These are phyloP conservation scores for Moniliella sp. DNA, from an alignment of 1,284 basidiomycete species.

Conservation along the genomic window DNA sequence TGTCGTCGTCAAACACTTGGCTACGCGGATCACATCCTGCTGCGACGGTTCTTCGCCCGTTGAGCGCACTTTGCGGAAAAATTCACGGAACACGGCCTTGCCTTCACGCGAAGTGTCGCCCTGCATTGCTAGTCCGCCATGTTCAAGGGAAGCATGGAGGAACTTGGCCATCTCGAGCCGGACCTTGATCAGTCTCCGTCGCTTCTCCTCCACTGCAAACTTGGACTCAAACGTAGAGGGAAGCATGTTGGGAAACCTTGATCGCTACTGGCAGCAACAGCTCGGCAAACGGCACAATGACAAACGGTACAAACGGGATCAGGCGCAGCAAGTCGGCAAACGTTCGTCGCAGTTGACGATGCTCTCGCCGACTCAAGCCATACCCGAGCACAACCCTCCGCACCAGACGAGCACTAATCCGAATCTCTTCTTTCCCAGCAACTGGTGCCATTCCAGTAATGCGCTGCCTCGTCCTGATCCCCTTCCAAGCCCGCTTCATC, in stretches of 20 bases:
- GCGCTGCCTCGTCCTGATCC: constrained; percentile 69
- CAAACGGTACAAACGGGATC: constrained; percentile 71
- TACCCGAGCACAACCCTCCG: constrained; percentile 75
- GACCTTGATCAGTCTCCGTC: constrained; percentile 72
- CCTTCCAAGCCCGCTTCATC: constrained; percentile 45
- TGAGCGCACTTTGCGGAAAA: constrained; percentile 82
- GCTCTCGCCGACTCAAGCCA: constrained; percentile 63
- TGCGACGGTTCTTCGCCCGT: constrained; percentile 74
- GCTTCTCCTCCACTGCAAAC: constrained; percentile 59
- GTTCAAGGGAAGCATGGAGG: constrained; percentile 75
- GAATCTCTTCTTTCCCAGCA: constrained; percentile 83
- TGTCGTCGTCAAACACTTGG: constrained; percentile 83
- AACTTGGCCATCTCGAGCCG: constrained; percentile 93
- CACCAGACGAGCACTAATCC: constrained; percentile 61
- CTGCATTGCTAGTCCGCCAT: constrained; percentile 69
- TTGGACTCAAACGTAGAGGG: constrained; percentile 90
- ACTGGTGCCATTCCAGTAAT: constrained; percentile 86
- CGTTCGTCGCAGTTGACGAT: constrained; percentile 72
- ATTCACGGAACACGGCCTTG: constrained; percentile 82
- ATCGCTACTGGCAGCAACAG: constrained; percentile 71
- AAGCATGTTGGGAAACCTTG: constrained; percentile 79
- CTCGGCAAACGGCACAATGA: constrained; percentile 91
- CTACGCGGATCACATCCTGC: constrained; percentile 67
- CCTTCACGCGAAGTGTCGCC: constrained; percentile 58
- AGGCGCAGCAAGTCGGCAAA: constrained; percentile 70